phyloP scores from a whole-genome alignment of 495 filamentous ascomycete genomes.

The Trichocladium uniseriatum region DNA sequence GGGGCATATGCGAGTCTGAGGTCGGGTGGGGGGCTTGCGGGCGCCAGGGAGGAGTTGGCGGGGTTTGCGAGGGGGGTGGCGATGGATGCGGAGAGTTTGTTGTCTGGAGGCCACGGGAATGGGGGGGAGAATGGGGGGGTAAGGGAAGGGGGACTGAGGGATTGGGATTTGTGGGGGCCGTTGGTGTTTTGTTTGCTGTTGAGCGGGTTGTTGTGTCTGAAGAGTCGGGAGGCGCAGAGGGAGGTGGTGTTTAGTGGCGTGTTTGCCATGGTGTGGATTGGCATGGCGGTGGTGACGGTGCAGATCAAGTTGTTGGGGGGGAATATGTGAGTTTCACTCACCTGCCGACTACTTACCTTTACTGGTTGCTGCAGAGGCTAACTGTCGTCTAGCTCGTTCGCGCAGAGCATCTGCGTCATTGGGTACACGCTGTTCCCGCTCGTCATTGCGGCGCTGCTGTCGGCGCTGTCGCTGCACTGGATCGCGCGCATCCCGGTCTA shows the following conservation, averaged over 20 bases:
- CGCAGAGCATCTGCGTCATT: constrained; percentile 94
- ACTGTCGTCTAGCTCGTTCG: constrained; percentile 87
- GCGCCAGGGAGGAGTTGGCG: constrained; percentile 54
- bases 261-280: constrained; percentile 93
- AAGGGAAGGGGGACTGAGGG: constrained; percentile 72
- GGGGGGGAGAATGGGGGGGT: constrained; percentile 33
- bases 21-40: constrained; percentile 37
- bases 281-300: constrained; percentile 92
- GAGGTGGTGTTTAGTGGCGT: constrained; percentile 88
- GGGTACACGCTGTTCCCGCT: constrained; percentile 98
- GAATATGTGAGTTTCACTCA: constrained; percentile 76
- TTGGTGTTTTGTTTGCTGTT: constrained; percentile 85
- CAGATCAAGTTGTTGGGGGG: constrained; percentile 97
- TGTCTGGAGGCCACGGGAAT: constrained; percentile 24
- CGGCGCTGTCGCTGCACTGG: constrained; percentile 64
- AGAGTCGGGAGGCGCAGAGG: constrained; percentile 65
- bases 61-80: constrained; percentile 46
- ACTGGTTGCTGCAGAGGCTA: too few relatives aligned
- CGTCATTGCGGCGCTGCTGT: constrained; percentile 84
- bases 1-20: constrained; percentile 44
- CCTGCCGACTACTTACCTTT: too few relatives aligned
- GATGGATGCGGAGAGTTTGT: constrained; percentile 55
- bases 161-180: constrained; percentile 98
- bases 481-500: constrained; percentile 85
- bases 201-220: constrained; percentile 73